A percentile compares a stretch with the other conserved stretches of the same genome.
phyloP scores from a whole-genome alignment of 2,329 filamentous ascomycete genomes.

The Trichoderma sp. region DNA sequence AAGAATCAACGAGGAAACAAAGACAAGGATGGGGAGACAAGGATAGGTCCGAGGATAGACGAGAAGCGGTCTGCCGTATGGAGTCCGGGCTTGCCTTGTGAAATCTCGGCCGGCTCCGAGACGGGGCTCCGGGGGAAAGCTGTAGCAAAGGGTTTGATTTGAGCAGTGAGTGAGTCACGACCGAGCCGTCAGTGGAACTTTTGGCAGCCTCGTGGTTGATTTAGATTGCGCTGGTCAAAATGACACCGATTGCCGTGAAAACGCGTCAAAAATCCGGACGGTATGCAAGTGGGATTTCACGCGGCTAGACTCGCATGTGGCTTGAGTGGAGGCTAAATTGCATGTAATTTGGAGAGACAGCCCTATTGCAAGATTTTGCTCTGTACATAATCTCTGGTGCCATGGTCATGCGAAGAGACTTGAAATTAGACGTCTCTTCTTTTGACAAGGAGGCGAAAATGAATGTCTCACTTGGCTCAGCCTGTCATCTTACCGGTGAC shows the following conservation, averaged over 20 bases:
- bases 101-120: constrained; percentile 4
- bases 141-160: not conserved
- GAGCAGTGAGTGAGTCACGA: constrained; percentile 13
- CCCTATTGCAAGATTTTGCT: not conserved
- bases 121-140: not conserved
- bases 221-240: not conserved
- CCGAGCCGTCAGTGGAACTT: not conserved
- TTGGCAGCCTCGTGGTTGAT: not conserved
- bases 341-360: not conserved
- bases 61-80: not conserved
- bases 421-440: not conserved
- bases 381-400: not conserved
- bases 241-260: not conserved
- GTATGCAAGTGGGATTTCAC: constrained; percentile 7
- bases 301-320: constrained; percentile 10
- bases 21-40: not conserved
- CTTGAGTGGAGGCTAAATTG: not conserved
- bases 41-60: not conserved
- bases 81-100: not conserved
- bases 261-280: not conserved
- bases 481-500: not conserved
- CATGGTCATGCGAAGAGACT: not conserved
- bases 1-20: not conserved
- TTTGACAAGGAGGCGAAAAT: not conserved
- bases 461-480: not conserved